Base-by-base conservation (phyloP, 2,329 filamentous ascomycete genomes). In the Rhynchosporium graminicola region DNA sequence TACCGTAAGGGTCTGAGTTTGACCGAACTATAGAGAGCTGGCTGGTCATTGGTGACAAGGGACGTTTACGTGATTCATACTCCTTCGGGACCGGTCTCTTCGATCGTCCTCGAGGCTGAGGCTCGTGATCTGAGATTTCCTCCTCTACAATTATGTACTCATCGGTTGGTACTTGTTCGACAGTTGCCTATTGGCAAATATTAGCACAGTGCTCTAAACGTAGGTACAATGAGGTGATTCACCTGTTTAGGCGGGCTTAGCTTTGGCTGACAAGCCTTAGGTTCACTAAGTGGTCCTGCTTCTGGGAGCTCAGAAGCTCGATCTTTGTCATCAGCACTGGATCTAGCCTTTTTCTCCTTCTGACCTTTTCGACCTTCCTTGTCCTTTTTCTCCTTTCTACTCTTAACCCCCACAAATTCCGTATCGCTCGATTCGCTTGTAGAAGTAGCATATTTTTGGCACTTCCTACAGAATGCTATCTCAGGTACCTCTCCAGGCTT, bases 401-500 rank as follows among this genome's bases (percentile, higher is more conserved):
- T 63, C 28, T 63, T 65, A 12, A 54, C 60, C 9, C 42, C 61
- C 8, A 29, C 60, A 10, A 36, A 5, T 20, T 60, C 57, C 45
- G 54, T 55, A 1, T 56, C 59, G 45, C 57, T 63, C 31, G 62
- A 64, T 20, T 57, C 61, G 33, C 68, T 69, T 3, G 67, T 70
- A 2, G 64, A 67, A 50, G 68, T 73, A 20, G 66, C 66, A 61
- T 72, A 68, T 9, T 65, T 73, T 57, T 77, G 75, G 50, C 77
- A 78, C 57, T 73, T 76, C 47, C 72, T 69, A 54, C 76, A 78
- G 52, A 72, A 77, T 20, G 70, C 74, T 48, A 72, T 63, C n/a
- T 65, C 59, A 13, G 78, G 67, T 73, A 74, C 65, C 48, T 73
- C 63, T 50, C 72, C 69, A 50, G 69, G 63, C 64, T 68, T 63